Evolutionary conservation across 257 asterid genomes (phyloP), one percentile per base, ranked within the genome.

Genomic region (Forsythia suspensa): DNA sequence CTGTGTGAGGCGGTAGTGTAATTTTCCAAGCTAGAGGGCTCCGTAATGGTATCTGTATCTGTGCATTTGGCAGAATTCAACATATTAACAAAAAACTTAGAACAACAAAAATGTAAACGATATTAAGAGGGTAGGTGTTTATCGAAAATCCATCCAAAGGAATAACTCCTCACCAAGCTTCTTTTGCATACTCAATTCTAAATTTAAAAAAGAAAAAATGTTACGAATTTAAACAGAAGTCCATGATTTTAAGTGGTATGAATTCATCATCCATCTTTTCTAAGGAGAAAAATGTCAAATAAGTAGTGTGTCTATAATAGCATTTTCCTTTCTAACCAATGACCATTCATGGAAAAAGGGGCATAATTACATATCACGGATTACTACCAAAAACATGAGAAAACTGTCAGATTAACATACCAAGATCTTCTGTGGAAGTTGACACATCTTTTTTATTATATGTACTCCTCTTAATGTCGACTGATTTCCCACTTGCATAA

Each of bases 361-460:
- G 29, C 18, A 20, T 59, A 29, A 29, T 29, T 43, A 78, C 61
- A 48, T 34, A 75, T 66, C 65, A 52, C 38, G 73, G 43, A 52
- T 63, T 68, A 29, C 48, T 42, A 71, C 46, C 15, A 38, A 46
- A 44, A 37, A 48, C 15, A 9, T n/a, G 29, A 79, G 39, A 38
- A 69, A 66, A 76, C 13, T 44, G 69, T 74, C 42, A 51, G 36
- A 74, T 73, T 41, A 29, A 48, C 84, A 78, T 89, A 95, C 97
- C 95, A 80, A 93, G 97, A 93, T 92, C 96, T 83, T 90, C 96
- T 18, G 98, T 95, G 73, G 97, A 89, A 67, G 97, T 95, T 65
- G 99, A 87, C 46, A 83, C 87, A 78, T 93, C 97, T 78, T 86
- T 83, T 80, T 83, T 90, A 46, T 73, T 61, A 63, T 79, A n/a